Evolutionary conservation across 2,329 filamentous ascomycete species (phyloP), one percentile per base, ranked within the genome.

Genomic region (Zopfia rhizophila): DNA sequence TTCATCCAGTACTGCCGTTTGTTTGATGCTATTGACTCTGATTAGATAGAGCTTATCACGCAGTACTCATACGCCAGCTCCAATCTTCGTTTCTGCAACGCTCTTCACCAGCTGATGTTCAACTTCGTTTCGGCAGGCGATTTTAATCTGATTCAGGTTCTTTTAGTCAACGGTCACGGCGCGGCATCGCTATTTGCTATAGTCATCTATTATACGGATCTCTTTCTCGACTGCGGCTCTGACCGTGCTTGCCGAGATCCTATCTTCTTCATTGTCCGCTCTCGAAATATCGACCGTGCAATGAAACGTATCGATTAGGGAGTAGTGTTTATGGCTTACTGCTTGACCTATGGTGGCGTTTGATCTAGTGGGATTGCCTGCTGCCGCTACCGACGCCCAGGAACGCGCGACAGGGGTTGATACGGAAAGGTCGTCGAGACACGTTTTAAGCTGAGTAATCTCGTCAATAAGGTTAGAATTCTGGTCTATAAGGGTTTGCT

Each of bases 161-260:
- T 12, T 22, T 14, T 48, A 28, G 38, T 48, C 45, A 35, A 48
- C 38, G 28, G 45, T 48, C 4, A 48, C 45, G 7, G 45, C 38
- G 13, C 45, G 32, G 32, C 45, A 44, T 44, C 39, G 45, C 45
- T 35, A 48, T 38, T 48, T 44, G 21, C 25, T 30, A 11, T 21
- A 24, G 38, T 48, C 29, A 21, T 38, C 45, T 11, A 29, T 38
- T n/a, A 33, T 36, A 14, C 40, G 40, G 8, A 43, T 36, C 39
- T 43, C 29, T 16, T 16, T 32, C 14, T 32, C 29, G 8, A 32
- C 29, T 16, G 29, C 29, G 10, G 29, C 14, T 32, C 29, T 32
- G 14, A 32, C 29, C 29, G 29, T 32, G 14, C 29, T 16, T 32
- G 29, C 29, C 14, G 38, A 48, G 33, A 48, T 22, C 38, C 45